Evolutionary conservation across 2,329 filamentous ascomycete genomes (phyloP).

Genomic region (Lachnellula occidentalis): DNA sequence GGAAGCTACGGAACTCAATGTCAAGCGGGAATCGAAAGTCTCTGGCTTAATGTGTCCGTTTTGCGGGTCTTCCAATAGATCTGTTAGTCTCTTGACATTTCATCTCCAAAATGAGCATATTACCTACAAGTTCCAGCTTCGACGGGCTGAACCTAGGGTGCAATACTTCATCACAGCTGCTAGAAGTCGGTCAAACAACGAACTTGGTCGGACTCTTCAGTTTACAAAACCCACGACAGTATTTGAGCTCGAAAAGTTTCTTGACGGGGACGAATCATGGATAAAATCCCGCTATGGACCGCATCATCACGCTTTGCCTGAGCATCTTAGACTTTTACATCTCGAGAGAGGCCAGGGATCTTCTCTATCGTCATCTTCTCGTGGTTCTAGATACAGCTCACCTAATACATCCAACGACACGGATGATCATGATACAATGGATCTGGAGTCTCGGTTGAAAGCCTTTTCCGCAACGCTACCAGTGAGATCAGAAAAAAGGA

Average conservation of each 20-base stretch:
- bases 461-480: background rate
- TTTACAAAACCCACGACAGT: constrained; percentile 39
- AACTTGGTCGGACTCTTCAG: constrained; percentile 34
- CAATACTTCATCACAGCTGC: constrained; percentile 32
- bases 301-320: constrained; percentile 29
- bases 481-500: constrained; percentile 2
- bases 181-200: constrained; percentile 25
- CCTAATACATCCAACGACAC: constrained; percentile 22
- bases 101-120: constrained; percentile 24
- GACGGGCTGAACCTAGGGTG: constrained; percentile 35
- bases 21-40: constrained; percentile 19
- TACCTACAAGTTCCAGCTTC: constrained; percentile 23
- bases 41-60: constrained; percentile 24
- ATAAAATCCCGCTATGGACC: constrained; percentile 38
- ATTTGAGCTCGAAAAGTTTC: constrained; percentile 41
- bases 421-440: constrained; percentile 14
- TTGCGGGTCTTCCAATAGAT: constrained; percentile 13
- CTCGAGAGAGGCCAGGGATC: constrained; percentile 10
- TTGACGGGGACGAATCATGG: constrained; percentile 44
- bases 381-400: constrained; percentile 23
- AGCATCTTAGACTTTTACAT: constrained; percentile 7
- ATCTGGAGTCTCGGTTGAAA: constrained; percentile 4
- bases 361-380: constrained; percentile 23
- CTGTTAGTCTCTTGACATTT: constrained; percentile 19
- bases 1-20: constrained; percentile 14